Evolutionary conservation across 768 basidiomycete genomes (phyloP).

Genomic region (Amanita brunnescens): DNA sequence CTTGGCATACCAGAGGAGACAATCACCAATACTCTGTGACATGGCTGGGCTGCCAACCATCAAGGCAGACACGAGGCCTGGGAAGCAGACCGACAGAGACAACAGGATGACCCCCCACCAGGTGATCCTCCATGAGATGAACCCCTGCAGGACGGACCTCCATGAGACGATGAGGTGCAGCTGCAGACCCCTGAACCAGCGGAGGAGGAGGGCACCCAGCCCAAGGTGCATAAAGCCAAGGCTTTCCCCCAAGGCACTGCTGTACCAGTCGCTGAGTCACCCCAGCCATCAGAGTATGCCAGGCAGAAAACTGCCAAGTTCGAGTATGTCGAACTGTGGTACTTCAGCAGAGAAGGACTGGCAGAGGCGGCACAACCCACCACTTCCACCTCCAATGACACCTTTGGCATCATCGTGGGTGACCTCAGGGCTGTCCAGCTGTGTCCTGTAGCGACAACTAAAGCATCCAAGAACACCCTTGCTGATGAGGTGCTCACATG

Average conservation of each 20-base stretch:
- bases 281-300: conserved; percentile 10
- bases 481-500: neutral
- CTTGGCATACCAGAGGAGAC: neutral
- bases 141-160: neutral
- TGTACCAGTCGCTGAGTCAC: neutral
- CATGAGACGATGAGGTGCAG: too few relatives aligned
- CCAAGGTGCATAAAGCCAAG: neutral
- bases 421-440: neutral
- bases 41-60: neutral
- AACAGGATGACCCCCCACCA: neutral
- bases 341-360: conserved; percentile 3
- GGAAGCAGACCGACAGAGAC: neutral
- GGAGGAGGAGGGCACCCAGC: neutral
- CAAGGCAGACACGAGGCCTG: neutral
- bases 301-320: neutral
- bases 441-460: neutral
- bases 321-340: conserved; percentile 7
- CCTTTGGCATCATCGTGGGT: neutral
- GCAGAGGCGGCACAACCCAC: neutral
- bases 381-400: conserved; percentile 2
- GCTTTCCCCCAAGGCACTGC: neutral
- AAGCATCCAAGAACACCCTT: neutral
- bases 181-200: neutral
- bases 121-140: neutral
- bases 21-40: neutral